A percentile compares a stretch with the other conserved stretches of the same genome.
phyloP scores from a whole-genome alignment of 108 stramenopile species.

The Skeletonema potamos region DNA sequence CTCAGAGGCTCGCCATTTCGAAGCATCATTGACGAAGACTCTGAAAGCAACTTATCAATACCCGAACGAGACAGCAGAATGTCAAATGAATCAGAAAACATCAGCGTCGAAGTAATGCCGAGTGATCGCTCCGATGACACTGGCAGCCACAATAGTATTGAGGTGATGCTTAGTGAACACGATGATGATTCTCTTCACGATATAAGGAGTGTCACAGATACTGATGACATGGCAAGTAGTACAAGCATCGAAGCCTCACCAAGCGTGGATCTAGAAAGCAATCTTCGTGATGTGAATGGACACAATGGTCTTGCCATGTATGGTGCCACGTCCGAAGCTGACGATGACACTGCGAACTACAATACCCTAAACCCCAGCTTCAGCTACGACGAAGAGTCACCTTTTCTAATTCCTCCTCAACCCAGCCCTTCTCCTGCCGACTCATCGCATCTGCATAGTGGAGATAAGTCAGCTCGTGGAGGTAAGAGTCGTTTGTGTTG shows the following conservation, averaged over 20 bases:
- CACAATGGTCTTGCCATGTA: not conserved
- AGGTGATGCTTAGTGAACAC: slow-evolving; percentile 20
- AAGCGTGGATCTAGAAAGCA: slow-evolving; percentile 12
- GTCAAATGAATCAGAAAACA: slow-evolving; percentile 9
- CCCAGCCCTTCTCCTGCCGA: not conserved
- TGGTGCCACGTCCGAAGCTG: not conserved
- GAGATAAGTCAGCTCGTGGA: not conserved
- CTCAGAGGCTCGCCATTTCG: not conserved
- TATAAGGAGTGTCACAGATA: slow-evolving; percentile 2
- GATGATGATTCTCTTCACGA: slow-evolving; percentile 2
- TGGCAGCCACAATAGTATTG: slow-evolving; percentile 13
- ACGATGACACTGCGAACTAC: not conserved
- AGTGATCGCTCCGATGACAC: slow-evolving; percentile 20
- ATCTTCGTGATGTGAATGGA: not conserved
- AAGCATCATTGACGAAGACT: not conserved
- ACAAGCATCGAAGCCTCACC: slow-evolving; percentile 35
- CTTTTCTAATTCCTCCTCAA: not conserved
- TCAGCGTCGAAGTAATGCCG: slow-evolving; percentile 30
- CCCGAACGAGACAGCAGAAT: not conserved
- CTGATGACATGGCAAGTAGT: slow-evolving; percentile 18
- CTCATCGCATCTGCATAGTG: not conserved
- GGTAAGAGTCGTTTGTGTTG: not conserved
- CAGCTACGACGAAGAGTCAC: not conserved
- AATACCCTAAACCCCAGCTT: not conserved
- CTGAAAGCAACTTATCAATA: not conserved